These are phyloP conservation scores for Aristolochia fimbriata DNA, from an alignment of 164 flowering plant species.

Conservation along the genomic window DNA sequence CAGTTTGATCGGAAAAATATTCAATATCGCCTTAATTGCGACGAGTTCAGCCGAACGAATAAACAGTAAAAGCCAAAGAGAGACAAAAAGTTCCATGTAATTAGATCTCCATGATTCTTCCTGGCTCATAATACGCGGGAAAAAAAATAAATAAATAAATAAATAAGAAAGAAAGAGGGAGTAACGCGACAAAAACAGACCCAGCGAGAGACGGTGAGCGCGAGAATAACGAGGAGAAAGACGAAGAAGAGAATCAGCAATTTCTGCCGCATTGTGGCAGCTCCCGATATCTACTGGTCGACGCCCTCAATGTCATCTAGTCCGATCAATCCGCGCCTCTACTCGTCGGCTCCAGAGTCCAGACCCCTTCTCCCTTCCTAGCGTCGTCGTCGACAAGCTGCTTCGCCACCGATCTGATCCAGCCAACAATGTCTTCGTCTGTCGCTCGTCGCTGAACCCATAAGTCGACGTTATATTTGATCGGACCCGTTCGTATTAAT, in stretches of 20 bases:
- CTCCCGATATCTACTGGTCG: neutral
- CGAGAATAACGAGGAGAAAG: neutral
- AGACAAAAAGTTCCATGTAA: neutral
- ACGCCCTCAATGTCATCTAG: too few relatives aligned
- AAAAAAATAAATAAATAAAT: neutral
- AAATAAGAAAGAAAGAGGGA: neutral
- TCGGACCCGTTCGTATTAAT: too few relatives aligned
- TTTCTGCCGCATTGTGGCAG: constrained; percentile 1
- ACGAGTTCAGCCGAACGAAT: neutral
- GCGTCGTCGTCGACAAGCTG: too few relatives aligned
- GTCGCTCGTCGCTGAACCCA: too few relatives aligned
- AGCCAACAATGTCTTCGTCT: too few relatives aligned
- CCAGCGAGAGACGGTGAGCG: constrained; percentile 3
- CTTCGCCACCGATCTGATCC: too few relatives aligned
- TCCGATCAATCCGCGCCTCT: too few relatives aligned
- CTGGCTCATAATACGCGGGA: neutral
- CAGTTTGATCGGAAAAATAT: neutral
- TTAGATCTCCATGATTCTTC: neutral
- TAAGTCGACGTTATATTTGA: too few relatives aligned
- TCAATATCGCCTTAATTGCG: neutral
- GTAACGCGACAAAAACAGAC: neutral
- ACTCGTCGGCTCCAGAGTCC: too few relatives aligned
- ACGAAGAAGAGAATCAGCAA: constrained; percentile 2
- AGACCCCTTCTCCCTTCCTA: too few relatives aligned
- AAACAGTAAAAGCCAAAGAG: neutral